phyloP scores from a whole-genome alignment of 2,329 filamentous ascomycete species.

The Aspergillus calidoustus region DNA sequence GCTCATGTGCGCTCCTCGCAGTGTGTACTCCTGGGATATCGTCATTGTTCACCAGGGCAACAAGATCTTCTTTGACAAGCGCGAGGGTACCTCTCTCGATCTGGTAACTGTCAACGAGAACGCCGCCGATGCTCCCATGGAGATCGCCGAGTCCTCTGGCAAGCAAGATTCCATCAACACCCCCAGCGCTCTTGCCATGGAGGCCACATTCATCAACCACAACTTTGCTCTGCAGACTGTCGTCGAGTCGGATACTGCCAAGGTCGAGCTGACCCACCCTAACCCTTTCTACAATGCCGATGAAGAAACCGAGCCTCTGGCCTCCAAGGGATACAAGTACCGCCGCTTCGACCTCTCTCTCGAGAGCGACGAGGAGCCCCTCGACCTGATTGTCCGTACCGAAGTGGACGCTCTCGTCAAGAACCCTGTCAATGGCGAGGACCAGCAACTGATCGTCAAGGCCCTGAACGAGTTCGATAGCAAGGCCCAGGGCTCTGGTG shows the following conservation, averaged over 20 bases:
- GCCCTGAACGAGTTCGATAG: conserved; percentile 98
- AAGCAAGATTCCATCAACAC: conserved; percentile 96
- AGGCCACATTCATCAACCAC: conserved; percentile 99
- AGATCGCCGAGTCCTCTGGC: conserved; percentile 70
- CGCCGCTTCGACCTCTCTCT: conserved; percentile 93
- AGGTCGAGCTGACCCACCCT: conserved; percentile 81
- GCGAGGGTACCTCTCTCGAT: conserved; percentile 90
- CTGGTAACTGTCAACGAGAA: conserved; percentile 99
- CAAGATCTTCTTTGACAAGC: conserved; percentile 99
- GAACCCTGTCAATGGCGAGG: conserved; percentile 88
- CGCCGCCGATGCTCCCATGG: conserved; percentile 89
- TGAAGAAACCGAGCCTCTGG: conserved; percentile 90
- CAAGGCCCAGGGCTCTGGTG: conserved; percentile 94
- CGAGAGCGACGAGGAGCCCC: conserved; percentile 86
- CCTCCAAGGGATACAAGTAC: conserved; percentile 98
- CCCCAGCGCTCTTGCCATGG: conserved; percentile 87
- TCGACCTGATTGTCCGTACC: conserved; percentile 90
- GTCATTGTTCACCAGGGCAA: conserved; percentile 90
- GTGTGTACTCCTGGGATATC: conserved; percentile 97
- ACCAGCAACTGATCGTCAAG: conserved; percentile 90
- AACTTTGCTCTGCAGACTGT: conserved; percentile 98
- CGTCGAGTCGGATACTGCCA: conserved; percentile 74
- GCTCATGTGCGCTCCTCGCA: conserved; percentile 98
- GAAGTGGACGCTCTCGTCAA: conserved; percentile 96
- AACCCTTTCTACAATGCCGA: conserved; percentile 97